phyloP scores from a whole-genome alignment of 768 basidiomycete genomes.

The Xanthoconium purpureum region DNA sequence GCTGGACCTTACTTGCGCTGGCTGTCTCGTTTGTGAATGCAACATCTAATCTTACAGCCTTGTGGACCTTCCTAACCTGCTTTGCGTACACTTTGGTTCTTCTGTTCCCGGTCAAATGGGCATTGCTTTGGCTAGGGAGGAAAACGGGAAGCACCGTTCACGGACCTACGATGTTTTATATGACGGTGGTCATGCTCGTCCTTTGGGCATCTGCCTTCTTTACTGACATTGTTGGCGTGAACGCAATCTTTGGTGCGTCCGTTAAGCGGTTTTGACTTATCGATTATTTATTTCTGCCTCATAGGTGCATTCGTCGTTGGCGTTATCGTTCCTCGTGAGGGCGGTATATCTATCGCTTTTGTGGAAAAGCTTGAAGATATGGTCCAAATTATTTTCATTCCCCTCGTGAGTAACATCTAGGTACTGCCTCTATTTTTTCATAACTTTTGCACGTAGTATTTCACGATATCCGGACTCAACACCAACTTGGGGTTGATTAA shows the following conservation, averaged over 20 bases:
- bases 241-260: constrained; percentile 78
- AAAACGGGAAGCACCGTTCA: constrained; percentile 77
- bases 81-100: constrained; percentile 80
- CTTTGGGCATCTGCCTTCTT: constrained; percentile 89
- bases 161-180: constrained; percentile 83
- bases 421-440: not conserved
- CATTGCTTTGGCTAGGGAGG: constrained; percentile 67
- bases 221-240: constrained; percentile 92
- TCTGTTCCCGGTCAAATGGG: constrained; percentile 61
- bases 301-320: constrained; percentile 81
- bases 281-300: not conserved
- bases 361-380: constrained; percentile 96
- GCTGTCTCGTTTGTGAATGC: constrained; percentile 92
- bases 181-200: constrained; percentile 79
- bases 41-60: constrained; percentile 72
- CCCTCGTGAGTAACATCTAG: constrained; percentile 53
- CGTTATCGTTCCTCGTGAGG: constrained; percentile 81
- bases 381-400: constrained; percentile 86
- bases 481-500: constrained; percentile 86
- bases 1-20: constrained; percentile 86
- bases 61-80: constrained; percentile 80
- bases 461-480: constrained; percentile 88
- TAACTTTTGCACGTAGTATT: constrained; percentile 57
- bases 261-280: not conserved
- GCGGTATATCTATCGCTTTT: constrained; percentile 77